Conservation (phyloP, 2,329 filamentous ascomycete species). For the Fusarium temperatum region DNA sequence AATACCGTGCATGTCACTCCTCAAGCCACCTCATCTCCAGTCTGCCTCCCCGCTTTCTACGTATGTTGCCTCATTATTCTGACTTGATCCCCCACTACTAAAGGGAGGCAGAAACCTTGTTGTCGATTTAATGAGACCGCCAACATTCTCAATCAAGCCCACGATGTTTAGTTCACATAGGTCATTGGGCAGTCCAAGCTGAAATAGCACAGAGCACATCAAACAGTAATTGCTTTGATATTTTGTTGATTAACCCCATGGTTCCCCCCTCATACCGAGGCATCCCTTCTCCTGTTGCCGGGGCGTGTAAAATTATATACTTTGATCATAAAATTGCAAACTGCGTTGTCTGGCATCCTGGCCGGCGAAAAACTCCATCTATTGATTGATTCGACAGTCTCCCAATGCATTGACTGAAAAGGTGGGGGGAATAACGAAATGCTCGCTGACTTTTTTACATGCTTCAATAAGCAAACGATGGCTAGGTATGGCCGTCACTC, state of each 20-base stretch:
- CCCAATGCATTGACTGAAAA: slow-evolving; percentile 19
- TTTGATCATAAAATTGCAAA: slow-evolving; percentile 37
- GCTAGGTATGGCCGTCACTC: slow-evolving; percentile 4
- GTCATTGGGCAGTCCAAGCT: neutral
- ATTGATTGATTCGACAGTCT: slow-evolving; percentile 20
- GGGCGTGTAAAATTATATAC: slow-evolving; percentile 37
- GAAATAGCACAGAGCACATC: neutral
- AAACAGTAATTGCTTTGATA: slow-evolving; percentile 18
- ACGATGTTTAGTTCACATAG: neutral
- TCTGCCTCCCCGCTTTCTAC: slow-evolving; percentile 18
- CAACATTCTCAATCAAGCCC: slow-evolving; percentile 8
- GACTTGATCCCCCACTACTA: slow-evolving; percentile 10
- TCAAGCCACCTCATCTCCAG: slow-evolving; percentile 31
- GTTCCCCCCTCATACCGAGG: neutral
- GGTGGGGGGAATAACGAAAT: slow-evolving; percentile 23
- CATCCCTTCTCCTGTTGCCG: slow-evolving; percentile 15
- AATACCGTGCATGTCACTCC: neutral
- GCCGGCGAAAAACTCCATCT: slow-evolving; percentile 30
- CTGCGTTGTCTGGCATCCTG: slow-evolving; percentile 35
- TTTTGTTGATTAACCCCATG: slow-evolving; percentile 28
- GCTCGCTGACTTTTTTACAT: slow-evolving; percentile 40
- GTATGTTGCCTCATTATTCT: slow-evolving; percentile 19
- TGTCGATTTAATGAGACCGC: neutral
- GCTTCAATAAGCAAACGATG: slow-evolving; percentile 32
- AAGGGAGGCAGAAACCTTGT: slow-evolving; percentile 28